Evolutionary conservation across 2,329 filamentous ascomycete genomes (phyloP).

Genomic region (Talaromyces sp.): DNA sequence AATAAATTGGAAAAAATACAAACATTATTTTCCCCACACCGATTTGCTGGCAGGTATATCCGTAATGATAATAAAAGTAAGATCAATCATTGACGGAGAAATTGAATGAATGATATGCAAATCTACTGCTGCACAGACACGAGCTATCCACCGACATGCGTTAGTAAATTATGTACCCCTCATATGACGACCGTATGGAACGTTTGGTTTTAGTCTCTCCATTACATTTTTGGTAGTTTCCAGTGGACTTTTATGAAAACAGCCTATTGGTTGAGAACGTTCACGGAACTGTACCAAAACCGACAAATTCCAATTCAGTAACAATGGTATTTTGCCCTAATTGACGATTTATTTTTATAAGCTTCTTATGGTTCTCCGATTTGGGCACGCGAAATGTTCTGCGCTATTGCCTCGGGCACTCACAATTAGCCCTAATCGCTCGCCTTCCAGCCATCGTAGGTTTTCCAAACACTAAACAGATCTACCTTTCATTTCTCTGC

Average conservation of each 20-base stretch:
- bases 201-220: too few species aligned
- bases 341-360: background rate
- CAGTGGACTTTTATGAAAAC: background rate
- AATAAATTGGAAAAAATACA: too few species aligned
- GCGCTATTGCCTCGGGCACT: background rate
- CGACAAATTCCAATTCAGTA: background rate
- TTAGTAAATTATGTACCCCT: background rate
- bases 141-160: background rate
- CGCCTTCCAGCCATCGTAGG: background rate
- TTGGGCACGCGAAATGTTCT: too few species aligned
- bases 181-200: background rate
- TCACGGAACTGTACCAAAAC: background rate
- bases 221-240: too few species aligned
- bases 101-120: background rate
- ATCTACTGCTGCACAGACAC: background rate
- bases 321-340: background rate
- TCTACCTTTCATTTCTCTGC: background rate
- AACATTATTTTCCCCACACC: too few species aligned
- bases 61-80: background rate
- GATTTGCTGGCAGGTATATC: background rate
- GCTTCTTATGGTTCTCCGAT: too few species aligned
- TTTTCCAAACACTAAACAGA: background rate
- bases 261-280: too few species aligned
- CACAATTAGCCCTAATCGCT: background rate
- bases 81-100: background rate